These are phyloP conservation scores for Ceratonia siliqua DNA, from an alignment of 306 rosid genomes.

Conservation along the genomic window DNA sequence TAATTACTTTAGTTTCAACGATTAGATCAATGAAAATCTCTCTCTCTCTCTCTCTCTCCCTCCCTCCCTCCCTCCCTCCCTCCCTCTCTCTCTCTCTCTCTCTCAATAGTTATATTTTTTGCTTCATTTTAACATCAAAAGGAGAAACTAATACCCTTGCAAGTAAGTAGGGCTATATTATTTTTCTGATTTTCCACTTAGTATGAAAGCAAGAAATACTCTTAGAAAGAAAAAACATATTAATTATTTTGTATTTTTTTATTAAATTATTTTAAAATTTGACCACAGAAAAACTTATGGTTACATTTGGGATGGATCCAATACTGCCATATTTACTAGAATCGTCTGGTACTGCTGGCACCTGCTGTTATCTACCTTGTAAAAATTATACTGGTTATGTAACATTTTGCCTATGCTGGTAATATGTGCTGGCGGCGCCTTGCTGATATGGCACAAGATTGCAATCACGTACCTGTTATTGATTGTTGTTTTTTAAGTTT, in stretches of 20 bases:
- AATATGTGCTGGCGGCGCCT: background rate
- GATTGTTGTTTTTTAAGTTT: background rate
- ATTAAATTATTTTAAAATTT: background rate
- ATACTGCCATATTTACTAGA: background rate
- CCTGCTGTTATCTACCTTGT: background rate
- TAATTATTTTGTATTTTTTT: background rate
- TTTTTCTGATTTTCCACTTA: background rate
- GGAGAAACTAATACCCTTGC: background rate
- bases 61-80: too few species aligned
- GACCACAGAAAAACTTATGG: background rate
- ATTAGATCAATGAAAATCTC: too few species aligned
- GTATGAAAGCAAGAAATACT: background rate
- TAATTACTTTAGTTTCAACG: too few species aligned
- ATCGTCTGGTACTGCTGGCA: background rate
- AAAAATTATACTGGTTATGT: background rate
- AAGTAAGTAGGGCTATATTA: background rate
- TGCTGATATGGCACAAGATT: background rate
- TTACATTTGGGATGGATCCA: background rate
- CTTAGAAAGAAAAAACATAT: background rate
- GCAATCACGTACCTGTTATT: background rate
- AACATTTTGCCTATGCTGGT: background rate
- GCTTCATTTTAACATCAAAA: constrained; percentile 11
- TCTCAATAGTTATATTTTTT: background rate
- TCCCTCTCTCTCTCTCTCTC: too few species aligned
- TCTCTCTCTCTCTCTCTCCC: too few species aligned